phyloP scores from a whole-genome alignment of 2,329 filamentous ascomycete species.

The Cladosporium sp. region DNA sequence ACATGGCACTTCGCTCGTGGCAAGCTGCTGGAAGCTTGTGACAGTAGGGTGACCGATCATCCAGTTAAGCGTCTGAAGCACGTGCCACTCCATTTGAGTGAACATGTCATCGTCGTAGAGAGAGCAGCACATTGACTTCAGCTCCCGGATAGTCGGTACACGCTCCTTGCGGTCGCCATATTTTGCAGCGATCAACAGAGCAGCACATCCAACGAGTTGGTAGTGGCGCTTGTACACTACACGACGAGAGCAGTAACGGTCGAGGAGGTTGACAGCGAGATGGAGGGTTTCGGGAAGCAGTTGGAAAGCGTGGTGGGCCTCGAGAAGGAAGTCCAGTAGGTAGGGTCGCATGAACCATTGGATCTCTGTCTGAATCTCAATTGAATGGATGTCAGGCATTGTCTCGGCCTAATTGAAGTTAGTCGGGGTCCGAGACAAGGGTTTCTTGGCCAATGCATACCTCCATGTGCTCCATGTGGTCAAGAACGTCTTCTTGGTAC shows the following conservation, averaged over 20 bases:
- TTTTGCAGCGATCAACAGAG: constrained; percentile 93
- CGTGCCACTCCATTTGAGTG: constrained; percentile 99
- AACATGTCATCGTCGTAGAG: constrained; percentile 99
- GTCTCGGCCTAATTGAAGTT: constrained; percentile 63
- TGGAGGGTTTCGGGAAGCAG: constrained; percentile 93
- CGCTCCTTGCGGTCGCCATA: constrained; percentile 98
- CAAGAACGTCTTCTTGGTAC: constrained; percentile 89
- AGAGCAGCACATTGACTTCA: constrained; percentile 99
- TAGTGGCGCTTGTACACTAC: constrained; percentile 99
- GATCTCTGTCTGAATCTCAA: constrained; percentile 98
- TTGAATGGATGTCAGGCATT: constrained; percentile 90
- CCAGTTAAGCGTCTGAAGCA: constrained; percentile 96
- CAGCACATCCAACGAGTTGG: constrained; percentile 92
- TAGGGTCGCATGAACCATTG: constrained; percentile 99
- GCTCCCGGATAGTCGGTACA: constrained; percentile 92
- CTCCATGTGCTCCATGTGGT: constrained; percentile 96
- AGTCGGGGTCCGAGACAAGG: constrained; percentile 1
- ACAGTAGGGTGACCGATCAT: constrained; percentile 92
- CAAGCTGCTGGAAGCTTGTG: constrained; percentile 86
- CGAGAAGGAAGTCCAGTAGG: constrained; percentile 94
- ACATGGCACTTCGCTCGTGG: constrained; percentile 68
- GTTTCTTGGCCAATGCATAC: constrained; percentile 43
- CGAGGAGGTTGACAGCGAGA: constrained; percentile 91
- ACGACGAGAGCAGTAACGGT: constrained; percentile 94
- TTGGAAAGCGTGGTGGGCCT: constrained; percentile 92